Conservation (phyloP, 169 alveolate genomes). For the Plasmodium ovale region DNA sequence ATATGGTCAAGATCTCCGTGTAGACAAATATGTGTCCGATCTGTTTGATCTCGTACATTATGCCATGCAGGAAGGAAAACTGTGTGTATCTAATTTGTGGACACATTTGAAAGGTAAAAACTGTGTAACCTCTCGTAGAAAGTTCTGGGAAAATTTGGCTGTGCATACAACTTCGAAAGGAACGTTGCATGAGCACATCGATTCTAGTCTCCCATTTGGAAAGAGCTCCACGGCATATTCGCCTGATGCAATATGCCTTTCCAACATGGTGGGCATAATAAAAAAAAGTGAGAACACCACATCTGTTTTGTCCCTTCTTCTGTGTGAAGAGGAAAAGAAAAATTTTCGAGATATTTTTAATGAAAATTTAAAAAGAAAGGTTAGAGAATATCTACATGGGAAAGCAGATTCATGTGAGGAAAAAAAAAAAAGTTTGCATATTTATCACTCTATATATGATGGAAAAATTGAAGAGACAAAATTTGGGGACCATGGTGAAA, state of each 20-base stretch:
- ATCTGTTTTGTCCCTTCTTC: slow-evolving; percentile 2
- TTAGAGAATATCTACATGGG: neutral
- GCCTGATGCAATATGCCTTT: neutral
- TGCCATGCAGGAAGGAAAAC: neutral
- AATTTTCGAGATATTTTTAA: slow-evolving; percentile 4
- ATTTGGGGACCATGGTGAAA: too few relatives aligned
- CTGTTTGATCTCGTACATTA: neutral
- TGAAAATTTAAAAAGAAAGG: neutral
- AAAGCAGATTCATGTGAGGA: too few relatives aligned
- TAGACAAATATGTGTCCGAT: neutral
- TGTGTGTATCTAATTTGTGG: neutral
- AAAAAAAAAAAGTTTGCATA: too few relatives aligned
- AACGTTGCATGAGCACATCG: too few relatives aligned
- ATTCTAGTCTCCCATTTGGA: neutral
- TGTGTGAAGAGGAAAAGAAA: slow-evolving; percentile 2
- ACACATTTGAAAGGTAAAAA: too few relatives aligned
- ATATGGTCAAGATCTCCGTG: neutral
- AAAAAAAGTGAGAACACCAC: neutral
- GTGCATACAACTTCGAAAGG: too few relatives aligned
- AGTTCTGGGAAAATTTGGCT: too few relatives aligned
- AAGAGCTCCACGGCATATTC: neutral
- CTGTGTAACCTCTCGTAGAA: too few relatives aligned
- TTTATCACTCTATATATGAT: neutral
- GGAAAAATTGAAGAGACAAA: too few relatives aligned
- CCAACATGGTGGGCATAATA: slow-evolving; percentile 9